Percentiles rank a stretch among this genome's conserved stretches.
phyloP scores from a whole-genome alignment of 305 asterid species.

The Ilex paraguariensis region DNA sequence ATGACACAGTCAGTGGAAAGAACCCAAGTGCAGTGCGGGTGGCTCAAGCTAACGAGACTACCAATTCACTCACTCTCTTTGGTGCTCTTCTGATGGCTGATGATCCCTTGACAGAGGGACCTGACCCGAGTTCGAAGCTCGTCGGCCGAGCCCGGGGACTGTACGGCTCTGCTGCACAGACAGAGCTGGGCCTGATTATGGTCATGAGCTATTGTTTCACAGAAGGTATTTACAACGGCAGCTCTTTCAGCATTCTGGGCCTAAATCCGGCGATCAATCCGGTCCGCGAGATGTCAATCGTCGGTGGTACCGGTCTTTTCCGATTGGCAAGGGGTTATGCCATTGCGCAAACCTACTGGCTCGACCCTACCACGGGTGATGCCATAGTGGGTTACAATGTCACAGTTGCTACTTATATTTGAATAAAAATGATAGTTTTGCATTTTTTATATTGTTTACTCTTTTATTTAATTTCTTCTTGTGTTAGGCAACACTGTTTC shows the following conservation, averaged over 20 bases:
- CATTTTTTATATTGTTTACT: too few relatives aligned
- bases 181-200: slow-evolving; percentile 18
- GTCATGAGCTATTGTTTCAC: slow-evolving; percentile 27
- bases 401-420: neutral
- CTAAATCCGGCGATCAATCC: neutral
- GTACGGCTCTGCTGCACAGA: slow-evolving; percentile 15
- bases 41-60: slow-evolving; percentile 20
- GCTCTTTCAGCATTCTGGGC: slow-evolving; percentile 21
- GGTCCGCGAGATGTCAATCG: slow-evolving; percentile 25
- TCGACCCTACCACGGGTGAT: slow-evolving; percentile 7
- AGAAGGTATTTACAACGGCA: slow-evolving; percentile 17
- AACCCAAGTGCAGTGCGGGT: slow-evolving; percentile 9
- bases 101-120: slow-evolving; percentile 19
- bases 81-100: slow-evolving; percentile 9
- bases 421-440: too few relatives aligned
- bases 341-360: slow-evolving; percentile 16
- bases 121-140: slow-evolving; percentile 3
- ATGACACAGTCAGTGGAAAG: slow-evolving; percentile 14
- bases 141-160: slow-evolving; percentile 32
- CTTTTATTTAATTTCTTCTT: too few relatives aligned
- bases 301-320: slow-evolving; percentile 28
- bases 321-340: slow-evolving; percentile 26
- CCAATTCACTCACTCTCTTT: slow-evolving; percentile 14
- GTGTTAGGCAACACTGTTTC: too few relatives aligned
- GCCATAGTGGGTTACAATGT: slow-evolving; percentile 23